Conservation (phyloP, 2,329 filamentous ascomycete genomes). For the Xylaria sp. region DNA sequence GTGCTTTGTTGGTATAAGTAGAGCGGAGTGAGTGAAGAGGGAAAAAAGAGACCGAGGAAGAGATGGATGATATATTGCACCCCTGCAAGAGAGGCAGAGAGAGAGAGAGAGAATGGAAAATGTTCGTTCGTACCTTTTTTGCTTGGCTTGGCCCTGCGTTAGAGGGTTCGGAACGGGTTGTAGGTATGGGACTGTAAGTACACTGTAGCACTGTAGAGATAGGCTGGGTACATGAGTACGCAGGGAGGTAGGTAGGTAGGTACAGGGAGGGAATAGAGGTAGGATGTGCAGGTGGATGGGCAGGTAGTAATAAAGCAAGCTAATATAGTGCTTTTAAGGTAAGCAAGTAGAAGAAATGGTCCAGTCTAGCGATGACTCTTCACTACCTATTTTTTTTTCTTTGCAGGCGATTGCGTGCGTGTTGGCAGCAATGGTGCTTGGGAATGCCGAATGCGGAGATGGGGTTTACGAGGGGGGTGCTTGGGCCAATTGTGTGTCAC, state of each 20-base stretch:
- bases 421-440: conserved; percentile 15
- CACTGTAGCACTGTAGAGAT: conserved; percentile 6
- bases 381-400: conserved; percentile 1
- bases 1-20: neutral
- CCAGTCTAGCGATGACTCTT: conserved; percentile 24
- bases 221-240: neutral
- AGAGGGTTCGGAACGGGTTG: conserved; percentile 7
- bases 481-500: conserved; percentile 29
- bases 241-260: neutral
- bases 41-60: conserved; percentile 17
- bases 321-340: conserved; percentile 8
- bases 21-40: conserved; percentile 4
- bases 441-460: conserved; percentile 36
- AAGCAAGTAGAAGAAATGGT: conserved; percentile 2
- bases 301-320: neutral
- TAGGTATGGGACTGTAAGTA: conserved; percentile 24
- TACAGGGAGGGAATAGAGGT: too few relatives aligned
- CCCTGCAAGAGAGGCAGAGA: too few relatives aligned
- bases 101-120: conserved; percentile 1
- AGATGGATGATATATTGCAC: conserved; percentile 28
- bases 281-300: neutral
- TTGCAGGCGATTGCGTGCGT: conserved; percentile 25
- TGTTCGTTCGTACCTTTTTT: conserved; percentile 16
- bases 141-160: conserved; percentile 19
- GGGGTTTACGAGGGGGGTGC: conserved; percentile 21